Evolutionary conservation across 31 red algal genomes (phyloP).

Genomic region (Odonthalia washingtoniensis): DNA sequence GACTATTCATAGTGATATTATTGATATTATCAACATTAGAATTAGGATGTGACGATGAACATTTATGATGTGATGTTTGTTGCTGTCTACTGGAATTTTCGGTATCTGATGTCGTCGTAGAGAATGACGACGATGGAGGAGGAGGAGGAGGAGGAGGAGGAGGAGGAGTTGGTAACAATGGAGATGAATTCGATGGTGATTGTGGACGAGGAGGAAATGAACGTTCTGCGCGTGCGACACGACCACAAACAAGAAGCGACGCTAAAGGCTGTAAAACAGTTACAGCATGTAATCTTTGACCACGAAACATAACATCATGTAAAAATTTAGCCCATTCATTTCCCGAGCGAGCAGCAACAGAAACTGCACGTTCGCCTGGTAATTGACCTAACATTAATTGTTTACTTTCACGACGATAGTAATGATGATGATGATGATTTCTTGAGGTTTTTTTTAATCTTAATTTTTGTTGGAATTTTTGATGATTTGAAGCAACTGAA

Average conservation of each 20-base stretch:
- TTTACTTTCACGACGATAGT: too few relatives aligned
- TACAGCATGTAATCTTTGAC: slow-evolving; percentile 29
- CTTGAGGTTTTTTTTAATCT: too few relatives aligned
- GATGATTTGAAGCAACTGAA: too few relatives aligned
- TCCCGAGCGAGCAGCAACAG: slow-evolving; percentile 46
- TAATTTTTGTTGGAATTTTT: too few relatives aligned
- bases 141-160: too few relatives aligned
- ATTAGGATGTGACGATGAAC: neutral
- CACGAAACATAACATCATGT: slow-evolving; percentile 22
- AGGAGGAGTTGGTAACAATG: neutral
- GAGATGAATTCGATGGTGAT: neutral
- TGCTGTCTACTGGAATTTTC: too few relatives aligned
- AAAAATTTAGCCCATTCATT: slow-evolving; percentile 71
- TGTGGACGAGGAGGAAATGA: slow-evolving; percentile 48
- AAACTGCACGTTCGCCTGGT: slow-evolving; percentile 14
- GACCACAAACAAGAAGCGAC: slow-evolving; percentile 35
- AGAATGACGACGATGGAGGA: too few relatives aligned
- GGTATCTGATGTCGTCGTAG: too few relatives aligned
- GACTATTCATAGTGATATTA: neutral
- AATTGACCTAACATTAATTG: slow-evolving; percentile 18
- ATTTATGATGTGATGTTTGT: too few relatives aligned
- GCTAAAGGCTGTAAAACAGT: slow-evolving; percentile 53
- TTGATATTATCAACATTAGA: too few relatives aligned
- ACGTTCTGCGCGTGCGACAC: neutral
- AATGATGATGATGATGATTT: too few relatives aligned